Conservation (phyloP, 2,329 filamentous ascomycete genomes). For the Capronia americana region DNA sequence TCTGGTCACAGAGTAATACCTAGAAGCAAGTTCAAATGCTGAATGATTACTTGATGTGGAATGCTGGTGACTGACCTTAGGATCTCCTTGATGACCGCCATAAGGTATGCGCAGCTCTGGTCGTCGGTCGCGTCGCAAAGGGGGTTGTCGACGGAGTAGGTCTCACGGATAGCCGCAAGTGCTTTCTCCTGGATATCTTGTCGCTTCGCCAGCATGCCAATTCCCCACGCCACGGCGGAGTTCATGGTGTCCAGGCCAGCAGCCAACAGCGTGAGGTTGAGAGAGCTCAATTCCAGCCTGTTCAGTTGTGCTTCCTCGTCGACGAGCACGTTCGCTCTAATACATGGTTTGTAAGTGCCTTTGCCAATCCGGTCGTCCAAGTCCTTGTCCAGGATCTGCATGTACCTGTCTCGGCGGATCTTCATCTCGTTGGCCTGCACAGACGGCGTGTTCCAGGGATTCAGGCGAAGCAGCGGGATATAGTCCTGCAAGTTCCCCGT, state of each 20-base stretch:
- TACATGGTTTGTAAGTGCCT: constrained; percentile 67
- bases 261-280: constrained; percentile 71
- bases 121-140: constrained; percentile 67
- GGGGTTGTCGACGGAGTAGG: constrained; percentile 59
- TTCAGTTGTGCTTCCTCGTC: constrained; percentile 68
- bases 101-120: constrained; percentile 67
- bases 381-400: constrained; percentile 62
- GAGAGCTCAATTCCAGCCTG: constrained; percentile 67
- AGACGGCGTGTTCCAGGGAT: constrained; percentile 66
- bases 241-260: constrained; percentile 71
- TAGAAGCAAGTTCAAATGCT: background rate
- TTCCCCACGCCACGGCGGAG: constrained; percentile 68
- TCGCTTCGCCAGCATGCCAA: constrained; percentile 63
- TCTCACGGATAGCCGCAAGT: constrained; percentile 60
- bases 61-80: constrained; percentile 44
- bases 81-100: constrained; percentile 66
- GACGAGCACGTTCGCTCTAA: constrained; percentile 69
- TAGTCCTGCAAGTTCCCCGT: constrained; percentile 68
- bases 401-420: constrained; percentile 64
- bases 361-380: constrained; percentile 67
- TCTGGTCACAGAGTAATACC: constrained; percentile 67
- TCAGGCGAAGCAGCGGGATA: constrained; percentile 64
- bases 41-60: background rate
- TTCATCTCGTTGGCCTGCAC: constrained; percentile 65
- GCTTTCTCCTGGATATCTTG: constrained; percentile 69